Conservation (phyloP, 2,329 filamentous ascomycete species). For the Penicillium verrucosum region DNA sequence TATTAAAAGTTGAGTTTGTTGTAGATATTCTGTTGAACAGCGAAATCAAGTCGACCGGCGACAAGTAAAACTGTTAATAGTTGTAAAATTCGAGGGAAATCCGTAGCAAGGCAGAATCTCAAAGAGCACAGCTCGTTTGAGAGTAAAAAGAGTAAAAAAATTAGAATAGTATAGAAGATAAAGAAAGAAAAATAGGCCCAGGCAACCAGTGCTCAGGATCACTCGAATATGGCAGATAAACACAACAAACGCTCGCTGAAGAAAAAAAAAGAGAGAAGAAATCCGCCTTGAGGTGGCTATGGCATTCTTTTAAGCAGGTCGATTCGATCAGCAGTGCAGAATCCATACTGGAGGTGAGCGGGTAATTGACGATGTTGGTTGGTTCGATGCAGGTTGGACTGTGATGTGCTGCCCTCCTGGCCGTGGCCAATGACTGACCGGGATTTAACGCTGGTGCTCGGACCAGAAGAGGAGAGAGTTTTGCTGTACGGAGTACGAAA, state of each 20-base stretch:
- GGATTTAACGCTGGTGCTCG: constrained; percentile 3
- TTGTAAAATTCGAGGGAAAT: constrained; percentile 26
- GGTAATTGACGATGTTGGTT: constrained; percentile 11
- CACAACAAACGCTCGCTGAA: constrained; percentile 59
- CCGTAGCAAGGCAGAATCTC: constrained; percentile 27
- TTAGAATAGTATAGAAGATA: constrained; percentile 41
- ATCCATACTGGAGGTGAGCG: constrained; percentile 4
- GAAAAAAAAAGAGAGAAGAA: constrained; percentile 44
- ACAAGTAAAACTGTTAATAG: constrained; percentile 25
- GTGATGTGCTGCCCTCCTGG: constrained; percentile 4
- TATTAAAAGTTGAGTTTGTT: constrained; percentile 23
- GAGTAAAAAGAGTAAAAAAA: constrained; percentile 5
- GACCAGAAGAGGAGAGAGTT: constrained; percentile 4
- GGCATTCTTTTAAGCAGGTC: constrained; percentile 23
- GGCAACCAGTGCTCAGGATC: constrained; percentile 43
- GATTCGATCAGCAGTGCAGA: constrained; percentile 17
- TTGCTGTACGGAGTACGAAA: neutral
- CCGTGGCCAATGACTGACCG: neutral
- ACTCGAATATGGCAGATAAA: constrained; percentile 47
- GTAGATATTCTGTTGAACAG: constrained; percentile 30
- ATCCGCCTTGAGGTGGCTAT: constrained; percentile 21
- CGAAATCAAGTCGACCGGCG: constrained; percentile 34
- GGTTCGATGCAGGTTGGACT: constrained; percentile 3
- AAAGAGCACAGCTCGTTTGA: constrained; percentile 18
- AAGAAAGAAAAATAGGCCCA: constrained; percentile 49